These are phyloP conservation scores for Fraxinus platypoda DNA, from an alignment of 305 asterid genomes.

Conservation along the genomic window DNA sequence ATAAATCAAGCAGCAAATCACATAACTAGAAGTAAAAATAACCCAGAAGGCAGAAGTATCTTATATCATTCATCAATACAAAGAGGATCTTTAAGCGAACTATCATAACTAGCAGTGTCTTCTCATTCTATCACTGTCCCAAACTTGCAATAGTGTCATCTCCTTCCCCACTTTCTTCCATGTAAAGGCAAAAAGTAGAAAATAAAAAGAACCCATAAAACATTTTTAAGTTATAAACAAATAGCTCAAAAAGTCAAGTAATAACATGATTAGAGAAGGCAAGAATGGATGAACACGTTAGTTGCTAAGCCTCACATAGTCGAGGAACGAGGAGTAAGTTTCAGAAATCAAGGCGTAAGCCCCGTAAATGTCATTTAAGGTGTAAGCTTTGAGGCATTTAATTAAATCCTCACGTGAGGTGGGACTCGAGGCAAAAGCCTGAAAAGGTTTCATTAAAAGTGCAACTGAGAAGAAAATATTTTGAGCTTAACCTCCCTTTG, in stretches of 20 bases:
- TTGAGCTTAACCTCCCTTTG: background rate
- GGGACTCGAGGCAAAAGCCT: background rate
- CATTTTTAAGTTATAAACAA: background rate
- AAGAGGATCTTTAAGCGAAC: background rate
- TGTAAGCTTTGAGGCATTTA: background rate
- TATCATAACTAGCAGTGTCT: background rate
- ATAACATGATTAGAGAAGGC: background rate
- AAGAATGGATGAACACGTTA: background rate
- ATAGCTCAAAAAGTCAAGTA: background rate
- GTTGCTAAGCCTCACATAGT: background rate
- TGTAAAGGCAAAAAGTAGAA: background rate
- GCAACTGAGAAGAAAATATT: background rate
- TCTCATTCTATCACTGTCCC: background rate
- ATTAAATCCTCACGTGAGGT: background rate
- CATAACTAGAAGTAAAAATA: background rate
- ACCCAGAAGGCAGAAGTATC: background rate
- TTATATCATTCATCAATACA: background rate
- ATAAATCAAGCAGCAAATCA: background rate
- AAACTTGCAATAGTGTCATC: background rate
- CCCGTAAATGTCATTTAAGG: background rate
- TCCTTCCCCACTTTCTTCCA: background rate
- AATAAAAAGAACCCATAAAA: background rate
- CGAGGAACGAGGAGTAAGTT: background rate
- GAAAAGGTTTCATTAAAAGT: background rate
- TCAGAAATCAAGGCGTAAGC: background rate